Conservation (phyloP, 75 land plant genomes). For the Pinus tabuliformis region DNA sequence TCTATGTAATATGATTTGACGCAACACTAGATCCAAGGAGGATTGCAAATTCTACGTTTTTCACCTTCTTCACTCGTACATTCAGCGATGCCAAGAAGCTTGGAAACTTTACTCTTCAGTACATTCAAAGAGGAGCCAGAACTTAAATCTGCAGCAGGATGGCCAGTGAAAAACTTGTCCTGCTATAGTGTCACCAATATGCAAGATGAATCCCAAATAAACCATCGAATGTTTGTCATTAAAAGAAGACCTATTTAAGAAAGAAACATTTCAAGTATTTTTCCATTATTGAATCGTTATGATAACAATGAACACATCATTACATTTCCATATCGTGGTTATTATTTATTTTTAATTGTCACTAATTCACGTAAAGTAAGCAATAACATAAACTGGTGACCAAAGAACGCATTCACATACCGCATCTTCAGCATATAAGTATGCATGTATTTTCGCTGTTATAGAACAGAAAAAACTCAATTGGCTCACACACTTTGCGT, state of each 20-base stretch:
- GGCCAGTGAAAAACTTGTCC: constrained; percentile 68
- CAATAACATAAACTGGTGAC: neutral
- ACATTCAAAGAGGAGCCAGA: constrained; percentile 21
- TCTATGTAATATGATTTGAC: constrained; percentile 67
- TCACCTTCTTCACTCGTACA: constrained; percentile 5
- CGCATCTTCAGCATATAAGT: constrained; percentile 72
- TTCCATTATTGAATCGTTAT: neutral
- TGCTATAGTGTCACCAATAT: constrained; percentile 13
- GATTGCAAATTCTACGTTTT: constrained; percentile 35
- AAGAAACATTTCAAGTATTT: neutral
- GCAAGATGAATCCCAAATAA: neutral
- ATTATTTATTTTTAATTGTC: neutral
- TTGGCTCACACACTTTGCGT: no score
- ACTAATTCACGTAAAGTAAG: neutral
- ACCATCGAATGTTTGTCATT: neutral
- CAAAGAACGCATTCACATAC: constrained; percentile 32
- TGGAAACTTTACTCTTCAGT: constrained; percentile 43
- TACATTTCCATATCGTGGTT: neutral
- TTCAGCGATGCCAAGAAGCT: constrained; percentile 51
- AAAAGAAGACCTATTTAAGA: neutral
- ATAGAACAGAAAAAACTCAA: no score
- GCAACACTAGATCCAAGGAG: constrained; percentile 81
- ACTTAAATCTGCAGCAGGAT: constrained; percentile 30
- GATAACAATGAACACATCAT: neutral
- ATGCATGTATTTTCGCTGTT: constrained; percentile 64